phyloP scores from a whole-genome alignment of 1,139 yeast genomes.

The Debaryomyces udenii region DNA sequence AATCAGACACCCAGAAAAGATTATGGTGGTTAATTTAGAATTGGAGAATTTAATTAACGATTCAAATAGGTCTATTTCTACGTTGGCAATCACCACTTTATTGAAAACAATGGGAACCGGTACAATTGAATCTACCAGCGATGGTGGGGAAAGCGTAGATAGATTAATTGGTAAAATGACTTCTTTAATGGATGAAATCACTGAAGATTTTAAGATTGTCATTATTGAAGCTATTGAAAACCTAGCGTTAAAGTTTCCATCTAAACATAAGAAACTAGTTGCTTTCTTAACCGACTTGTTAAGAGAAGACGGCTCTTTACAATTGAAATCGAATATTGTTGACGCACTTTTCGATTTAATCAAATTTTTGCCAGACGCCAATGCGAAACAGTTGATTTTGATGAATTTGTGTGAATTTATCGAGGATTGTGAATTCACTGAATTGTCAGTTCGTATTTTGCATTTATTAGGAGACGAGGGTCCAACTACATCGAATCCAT shows the following conservation, averaged over 20 bases:
- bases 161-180: constrained; percentile 86
- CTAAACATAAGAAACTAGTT: constrained; percentile 82
- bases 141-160: constrained; percentile 73
- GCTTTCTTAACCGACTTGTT: constrained; percentile 80
- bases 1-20: constrained; percentile 75
- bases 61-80: constrained; percentile 88
- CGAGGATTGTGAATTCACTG: constrained; percentile 97
- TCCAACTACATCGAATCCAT: constrained; percentile 83
- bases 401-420: constrained; percentile 94
- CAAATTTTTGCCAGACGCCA: constrained; percentile 73
- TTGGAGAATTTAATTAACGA: constrained; percentile 87
- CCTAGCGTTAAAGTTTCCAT: constrained; percentile 89
- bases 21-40: constrained; percentile 71
- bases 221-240: constrained; percentile 94
- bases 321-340: constrained; percentile 82
- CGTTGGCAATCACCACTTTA: constrained; percentile 96
- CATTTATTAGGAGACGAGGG: constrained; percentile 95
- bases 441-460: constrained; percentile 85
- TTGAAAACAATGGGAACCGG: constrained; percentile 91
- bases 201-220: constrained; percentile 93
- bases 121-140: constrained; percentile 31
- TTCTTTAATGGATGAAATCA: constrained; percentile 87
- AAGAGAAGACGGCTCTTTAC: constrained; percentile 88
- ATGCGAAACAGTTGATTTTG: constrained; percentile 79
- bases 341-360: constrained; percentile 91